A percentile compares a stretch with the other conserved stretches of the same genome.
Conservation (phyloP, 306 rosid species). For the Vigna angularis region DNA sequence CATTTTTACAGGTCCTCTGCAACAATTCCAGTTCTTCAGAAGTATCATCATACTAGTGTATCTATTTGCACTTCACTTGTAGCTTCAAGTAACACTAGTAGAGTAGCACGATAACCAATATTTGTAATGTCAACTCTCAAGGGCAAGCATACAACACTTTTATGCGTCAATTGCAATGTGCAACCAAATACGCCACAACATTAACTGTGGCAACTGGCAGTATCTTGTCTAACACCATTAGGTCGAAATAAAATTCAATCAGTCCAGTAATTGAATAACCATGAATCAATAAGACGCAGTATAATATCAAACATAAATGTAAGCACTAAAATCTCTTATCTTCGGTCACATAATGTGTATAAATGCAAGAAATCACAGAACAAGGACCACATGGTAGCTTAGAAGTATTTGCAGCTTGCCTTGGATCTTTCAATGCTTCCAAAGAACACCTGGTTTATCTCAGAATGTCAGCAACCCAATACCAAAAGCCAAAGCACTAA, state of each 20-base stretch:
- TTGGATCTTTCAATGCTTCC: not conserved
- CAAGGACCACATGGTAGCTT: not conserved
- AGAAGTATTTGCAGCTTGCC: not conserved
- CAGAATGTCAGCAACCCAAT: not conserved
- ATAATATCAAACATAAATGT: not conserved
- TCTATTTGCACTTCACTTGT: not conserved
- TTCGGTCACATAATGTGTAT: not conserved
- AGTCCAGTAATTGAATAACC: not conserved
- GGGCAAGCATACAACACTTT: not conserved
- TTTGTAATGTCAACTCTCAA: not conserved
- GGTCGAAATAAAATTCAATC: not conserved
- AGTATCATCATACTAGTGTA: constrained; percentile 42
- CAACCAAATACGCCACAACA: not conserved
- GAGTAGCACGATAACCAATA: not conserved
- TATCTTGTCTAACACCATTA: not conserved
- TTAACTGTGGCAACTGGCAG: constrained; percentile 8
- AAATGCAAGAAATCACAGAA: not conserved
- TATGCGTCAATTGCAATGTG: not conserved
- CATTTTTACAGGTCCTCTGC: constrained; percentile 76
- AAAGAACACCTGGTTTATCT: not conserved
- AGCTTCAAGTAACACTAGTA: not conserved
- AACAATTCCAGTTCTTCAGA: constrained; percentile 68
- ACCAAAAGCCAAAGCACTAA: not conserved
- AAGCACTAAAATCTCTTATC: not conserved
- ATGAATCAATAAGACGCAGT: not conserved